Base-by-base conservation (phyloP, 192 early-diverging fungal species). In the Backusella australiensis region DNA sequence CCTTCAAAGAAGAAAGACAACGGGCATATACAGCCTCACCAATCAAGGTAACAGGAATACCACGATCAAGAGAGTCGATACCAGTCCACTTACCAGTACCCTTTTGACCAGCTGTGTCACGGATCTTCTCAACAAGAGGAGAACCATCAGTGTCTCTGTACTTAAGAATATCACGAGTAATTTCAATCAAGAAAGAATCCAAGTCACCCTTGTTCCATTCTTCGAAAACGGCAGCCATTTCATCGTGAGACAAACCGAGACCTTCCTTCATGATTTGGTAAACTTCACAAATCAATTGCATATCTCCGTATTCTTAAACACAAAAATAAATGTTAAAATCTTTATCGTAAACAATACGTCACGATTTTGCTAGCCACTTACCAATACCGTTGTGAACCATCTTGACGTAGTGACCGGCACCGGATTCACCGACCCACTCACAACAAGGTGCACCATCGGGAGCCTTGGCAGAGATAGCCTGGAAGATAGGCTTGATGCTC, bases 341-440 rank as follows among this genome's bases (percentile, higher is more conserved):
- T 41, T 49, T 26, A 17, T 32, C 39, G 34, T 49, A 29, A 19
- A 72, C 36, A 44, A 15, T 66, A 15, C 35, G 15, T 21, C 6
- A 36, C 38, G 17, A 19, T 34, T 29, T 66, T 41, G 39, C n/a
- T 19, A 46, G 36, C 14, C 38, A 69, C 78, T 75, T 80, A 79
- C 78, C 97, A 77, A 99, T 99, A 82, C 96, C 96, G 85, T 99
- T 99, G 91, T 99, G 96, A 69, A 99, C 96, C 97, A 99, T 98
- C 91, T 99, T 99, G 88, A 99, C 96, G 86, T 97, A 99, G 90
- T 99, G 96, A 53, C 96, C 97, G 34, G 97, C 93, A 32, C 97
- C 97, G 67, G 92, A 92, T 80, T 97, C 96, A 78, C 97, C 97
- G 77, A 99, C 97, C 96, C 96, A 98, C 88, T 99, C 97, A 83